These are phyloP conservation scores for Parietichytrium sp. DNA, from an alignment of 108 stramenopile genomes.

Conservation along the genomic window DNA sequence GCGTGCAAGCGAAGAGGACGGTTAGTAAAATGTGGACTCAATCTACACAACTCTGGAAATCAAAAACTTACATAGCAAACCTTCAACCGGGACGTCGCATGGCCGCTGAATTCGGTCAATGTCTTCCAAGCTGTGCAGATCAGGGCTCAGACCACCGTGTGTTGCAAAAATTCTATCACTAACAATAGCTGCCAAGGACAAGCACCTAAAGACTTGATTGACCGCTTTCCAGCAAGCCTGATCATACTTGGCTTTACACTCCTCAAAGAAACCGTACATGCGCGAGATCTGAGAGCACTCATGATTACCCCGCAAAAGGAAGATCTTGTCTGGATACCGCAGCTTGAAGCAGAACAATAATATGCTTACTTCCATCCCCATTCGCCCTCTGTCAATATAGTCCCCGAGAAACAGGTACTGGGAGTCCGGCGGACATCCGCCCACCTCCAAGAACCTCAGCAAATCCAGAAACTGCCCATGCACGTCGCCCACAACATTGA, in stretches of 20 bases:
- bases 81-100: conserved; percentile 85
- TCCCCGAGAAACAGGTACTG: conserved; percentile 98
- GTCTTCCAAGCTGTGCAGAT: conserved; percentile 71
- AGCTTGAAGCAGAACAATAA: conserved; percentile 96
- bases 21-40: too few relatives aligned
- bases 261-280: conserved; percentile 99
- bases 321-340: conserved; percentile 99
- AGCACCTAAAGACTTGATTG: conserved; percentile 60
- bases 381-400: conserved; percentile 97
- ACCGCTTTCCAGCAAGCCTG: conserved; percentile 41
- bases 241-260: conserved; percentile 88
- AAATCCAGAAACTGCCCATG: conserved; percentile 80
- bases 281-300: conserved; percentile 97
- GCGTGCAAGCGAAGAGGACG: too few relatives aligned
- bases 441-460: conserved; percentile 75
- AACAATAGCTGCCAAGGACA: conserved; percentile 63
- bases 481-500: conserved; percentile 63
- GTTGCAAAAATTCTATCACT: conserved; percentile 63
- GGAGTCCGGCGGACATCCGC: conserved; percentile 73
- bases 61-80: conserved; percentile 89
- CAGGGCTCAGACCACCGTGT: conserved; percentile 71
- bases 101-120: conserved; percentile 78
- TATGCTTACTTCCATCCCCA: conserved; percentile 93
- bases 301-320: conserved; percentile 96
- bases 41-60: too few relatives aligned